Percentiles rank a stretch among this genome's conserved stretches.
Conservation (phyloP, 768 basidiomycete genomes). For the Suillus decipiens region DNA sequence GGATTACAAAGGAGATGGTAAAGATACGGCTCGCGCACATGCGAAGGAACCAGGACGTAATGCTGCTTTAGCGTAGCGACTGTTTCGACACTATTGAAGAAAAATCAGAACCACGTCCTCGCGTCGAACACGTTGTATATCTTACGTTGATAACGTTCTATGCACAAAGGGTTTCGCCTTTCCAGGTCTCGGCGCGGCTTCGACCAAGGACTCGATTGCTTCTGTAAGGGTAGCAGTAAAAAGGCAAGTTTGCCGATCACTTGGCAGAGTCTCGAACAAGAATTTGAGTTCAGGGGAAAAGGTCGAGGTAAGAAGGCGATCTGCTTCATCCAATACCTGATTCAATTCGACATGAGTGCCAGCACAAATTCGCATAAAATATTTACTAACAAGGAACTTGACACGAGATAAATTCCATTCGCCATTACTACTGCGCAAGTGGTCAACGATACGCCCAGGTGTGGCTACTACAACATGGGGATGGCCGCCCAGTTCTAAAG, state of each 20-base stretch:
- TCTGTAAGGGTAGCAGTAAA: constrained; percentile 95
- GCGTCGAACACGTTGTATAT: constrained; percentile 13
- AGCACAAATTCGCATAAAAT: neutral
- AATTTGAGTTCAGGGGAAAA: constrained; percentile 85
- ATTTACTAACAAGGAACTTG: constrained; percentile 71
- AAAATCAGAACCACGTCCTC: constrained; percentile 11
- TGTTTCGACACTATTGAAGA: constrained; percentile 71
- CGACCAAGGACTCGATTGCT: constrained; percentile 77
- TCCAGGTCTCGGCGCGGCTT: constrained; percentile 72
- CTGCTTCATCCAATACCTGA: constrained; percentile 95
- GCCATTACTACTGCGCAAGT: constrained; percentile 69
- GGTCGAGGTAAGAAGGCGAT: constrained; percentile 85
- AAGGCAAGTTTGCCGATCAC: constrained; percentile 90
- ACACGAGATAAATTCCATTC: constrained; percentile 86
- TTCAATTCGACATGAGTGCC: neutral
- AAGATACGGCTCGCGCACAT: constrained; percentile 91
- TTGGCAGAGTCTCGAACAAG: constrained; percentile 76
- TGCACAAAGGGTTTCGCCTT: constrained; percentile 89
- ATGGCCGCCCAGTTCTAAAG: constrained; percentile 77
- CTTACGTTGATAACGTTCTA: constrained; percentile 72
- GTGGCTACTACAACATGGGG: constrained; percentile 97
- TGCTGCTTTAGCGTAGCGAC: constrained; percentile 85
- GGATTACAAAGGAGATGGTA: constrained; percentile 89
- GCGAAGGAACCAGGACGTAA: constrained; percentile 92
- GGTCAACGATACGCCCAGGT: constrained; percentile 92